Base-by-base conservation (phyloP, 768 basidiomycete genomes). In the Leucosporidium scottii region DNA sequence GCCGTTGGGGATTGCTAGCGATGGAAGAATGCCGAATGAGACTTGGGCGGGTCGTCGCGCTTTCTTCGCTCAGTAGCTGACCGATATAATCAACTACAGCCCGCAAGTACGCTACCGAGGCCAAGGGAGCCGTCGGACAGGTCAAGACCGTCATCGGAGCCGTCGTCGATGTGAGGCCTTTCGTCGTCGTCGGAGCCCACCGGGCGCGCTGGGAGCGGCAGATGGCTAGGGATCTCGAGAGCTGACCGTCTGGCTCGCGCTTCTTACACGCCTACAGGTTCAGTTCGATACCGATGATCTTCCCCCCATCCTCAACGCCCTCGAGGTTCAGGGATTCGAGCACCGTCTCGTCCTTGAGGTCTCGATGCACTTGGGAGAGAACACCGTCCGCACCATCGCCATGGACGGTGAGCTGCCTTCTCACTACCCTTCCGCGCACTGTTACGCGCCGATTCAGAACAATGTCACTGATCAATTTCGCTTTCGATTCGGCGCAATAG, bases 281-380 rank as follows among this genome's bases (percentile, higher is more conserved):
- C 92, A 97, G 81, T 98, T 98, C 78, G 93, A 94, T 75, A 86
- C 87, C 59, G 93, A 94, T 74, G 83, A 86, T 82, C 89, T 98
- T 51, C 96, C 96, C 60, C 90, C 93, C 73, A 98, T 99, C 80
- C 86, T 99, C 77, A 98, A 98, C 80, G 96, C 96, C 75, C 89
- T 99, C 75, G 96, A 99, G 82, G 93, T 99, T 65, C 88, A 92
- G 80, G 86, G 87, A 78, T 92, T 93, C 84, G 93, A 93, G 78
- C 91, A 91, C 80, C 91, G 93, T 79, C 90, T 99, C 79, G 96
- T 99, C 76, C 91, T 99, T 72, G 96, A 99, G 82, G 96, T 99
- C 77, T 90, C 96, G 72, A 91, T 93, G 69, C 96, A 99, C 79
- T 84, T 99, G 65, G 96, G 96, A 80, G 96, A 98, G 83, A 98